phyloP scores from a whole-genome alignment of 169 alveolate genomes.

The Ichthyophthirius multifiliis region DNA sequence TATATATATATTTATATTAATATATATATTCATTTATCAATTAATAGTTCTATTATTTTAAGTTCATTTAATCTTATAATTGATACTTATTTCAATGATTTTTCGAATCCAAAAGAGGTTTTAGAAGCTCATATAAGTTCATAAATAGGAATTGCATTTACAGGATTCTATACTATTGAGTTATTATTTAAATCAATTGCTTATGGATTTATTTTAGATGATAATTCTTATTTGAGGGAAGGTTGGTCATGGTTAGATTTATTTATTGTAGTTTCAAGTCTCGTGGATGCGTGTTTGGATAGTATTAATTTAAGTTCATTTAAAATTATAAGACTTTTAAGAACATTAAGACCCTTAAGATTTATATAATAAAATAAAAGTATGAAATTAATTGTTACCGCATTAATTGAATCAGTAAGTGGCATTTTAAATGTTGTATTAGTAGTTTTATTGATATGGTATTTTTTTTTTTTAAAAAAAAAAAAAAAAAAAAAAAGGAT shows the following conservation, averaged over 20 bases:
- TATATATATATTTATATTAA: no score
- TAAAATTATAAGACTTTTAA: constrained; percentile 70
- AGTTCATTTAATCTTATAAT: constrained; percentile 48
- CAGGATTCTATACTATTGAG: constrained; percentile 59
- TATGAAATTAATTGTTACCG: constrained; percentile 73
- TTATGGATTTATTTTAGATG: constrained; percentile 63
- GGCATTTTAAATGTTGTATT: constrained; percentile 77
- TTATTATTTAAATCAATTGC: constrained; percentile 58
- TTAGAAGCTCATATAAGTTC: constrained; percentile 26
- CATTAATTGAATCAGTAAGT: constrained; percentile 74
- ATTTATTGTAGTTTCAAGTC: constrained; percentile 61
- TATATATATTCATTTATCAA: no score
- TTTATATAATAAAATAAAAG: constrained; percentile 78
- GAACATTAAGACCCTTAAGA: constrained; percentile 87
- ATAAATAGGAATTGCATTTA: constrained; percentile 51
- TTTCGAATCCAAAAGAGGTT: constrained; percentile 27
- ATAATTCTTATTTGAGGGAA: constrained; percentile 71
- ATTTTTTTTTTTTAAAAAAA: constrained; percentile 54
- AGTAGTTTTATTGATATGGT: constrained; percentile 64
- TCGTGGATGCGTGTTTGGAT: constrained; percentile 43
- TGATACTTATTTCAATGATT: constrained; percentile 60
- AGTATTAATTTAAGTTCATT: constrained; percentile 34
- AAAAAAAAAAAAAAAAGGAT: neutral
- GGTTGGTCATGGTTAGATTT: constrained; percentile 79
- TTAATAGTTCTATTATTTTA: constrained; percentile 40